Conservation (phyloP, 352 stramenopile genomes). For the Pythium periplocum region DNA sequence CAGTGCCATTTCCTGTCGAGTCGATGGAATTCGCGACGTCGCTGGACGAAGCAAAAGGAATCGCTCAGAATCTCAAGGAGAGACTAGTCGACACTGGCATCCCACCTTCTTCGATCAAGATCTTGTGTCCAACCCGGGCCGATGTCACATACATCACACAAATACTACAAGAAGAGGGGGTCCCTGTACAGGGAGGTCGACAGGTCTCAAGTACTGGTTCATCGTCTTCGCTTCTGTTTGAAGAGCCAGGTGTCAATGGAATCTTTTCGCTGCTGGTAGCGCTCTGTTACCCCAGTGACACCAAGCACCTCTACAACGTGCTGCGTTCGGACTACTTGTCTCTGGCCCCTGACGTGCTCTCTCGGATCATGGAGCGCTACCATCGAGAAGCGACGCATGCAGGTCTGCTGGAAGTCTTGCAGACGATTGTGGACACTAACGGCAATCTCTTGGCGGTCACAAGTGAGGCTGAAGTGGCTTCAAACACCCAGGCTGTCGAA, state of each 20-base stretch:
- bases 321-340: slow-evolving; percentile 56
- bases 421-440: slow-evolving; percentile 36
- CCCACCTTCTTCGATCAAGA: slow-evolving; percentile 1
- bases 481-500: neutral
- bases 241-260: slow-evolving; percentile 53
- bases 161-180: slow-evolving; percentile 2
- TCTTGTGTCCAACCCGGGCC: slow-evolving; percentile 14
- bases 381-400: slow-evolving; percentile 27
- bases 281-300: slow-evolving; percentile 60
- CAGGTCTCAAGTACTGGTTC: neutral
- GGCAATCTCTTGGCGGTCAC: slow-evolving; percentile 1
- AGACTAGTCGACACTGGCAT: neutral
- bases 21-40: slow-evolving; percentile 12
- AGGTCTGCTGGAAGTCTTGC: slow-evolving; percentile 45
- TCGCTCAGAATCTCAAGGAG: slow-evolving; percentile 2
- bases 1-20: neutral
- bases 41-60: slow-evolving; percentile 5
- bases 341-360: slow-evolving; percentile 53
- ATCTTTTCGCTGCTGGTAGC: slow-evolving; percentile 67
- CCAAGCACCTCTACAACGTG: slow-evolving; percentile 73
- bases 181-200: slow-evolving; percentile 9
- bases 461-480: slow-evolving; percentile 3
- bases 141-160: slow-evolving; percentile 10
- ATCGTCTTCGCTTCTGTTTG: slow-evolving; percentile 31
- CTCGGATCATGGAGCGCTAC: slow-evolving; percentile 61